Evolutionary conservation across 768 basidiomycete species (phyloP), one percentile per base, ranked within the genome.

Genomic region (Mycena vulgaris): DNA sequence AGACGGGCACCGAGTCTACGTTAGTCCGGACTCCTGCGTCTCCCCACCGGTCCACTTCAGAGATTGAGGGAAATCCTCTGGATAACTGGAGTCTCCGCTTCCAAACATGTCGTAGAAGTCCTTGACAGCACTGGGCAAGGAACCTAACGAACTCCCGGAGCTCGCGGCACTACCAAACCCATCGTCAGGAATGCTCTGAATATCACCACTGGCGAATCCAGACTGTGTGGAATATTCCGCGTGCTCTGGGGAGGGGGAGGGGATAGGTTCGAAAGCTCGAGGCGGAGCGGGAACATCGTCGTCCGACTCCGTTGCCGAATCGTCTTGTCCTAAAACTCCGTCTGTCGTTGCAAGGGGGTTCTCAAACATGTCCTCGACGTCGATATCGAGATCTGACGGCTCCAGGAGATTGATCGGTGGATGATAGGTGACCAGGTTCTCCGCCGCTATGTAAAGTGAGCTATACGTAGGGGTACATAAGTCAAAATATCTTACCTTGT

Each of bases 61-160:
- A 14, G 82, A 84, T 76, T 78, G 77, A 8, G 83, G 84, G 69
- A 85, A 87, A 76, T 80, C 78, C 9, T 80, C 76, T 5, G 85
- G 84, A 74, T 82, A 86, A 55, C 84, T 86, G 47, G 77, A 80
- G 9, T 80, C 79, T 28, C 74, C 80, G 27, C 70, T 74, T 33
- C 76, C 82, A 74, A 88, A 85, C 84, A 88, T 87, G 9, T 79
- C 78, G 42, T 73, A 80, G 69, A 88, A 86, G 25, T 85, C 81
- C 72, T 81, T 80, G 19, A 87, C 79, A 33, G 71, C 83, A 49
- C 71, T 73, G 17, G 85, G 85, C 45, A 84, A 73, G 33, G 84
- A 83, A 40, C 69, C 77, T 14, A 14, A 5, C 21, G 52, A 62
- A 66, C 62, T 69, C 5, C 27, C 39, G 11, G 23, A 25, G 25